These are phyloP conservation scores for Blastobotrys peoriensis DNA, from an alignment of 805 yeast species.

Conservation along the genomic window DNA sequence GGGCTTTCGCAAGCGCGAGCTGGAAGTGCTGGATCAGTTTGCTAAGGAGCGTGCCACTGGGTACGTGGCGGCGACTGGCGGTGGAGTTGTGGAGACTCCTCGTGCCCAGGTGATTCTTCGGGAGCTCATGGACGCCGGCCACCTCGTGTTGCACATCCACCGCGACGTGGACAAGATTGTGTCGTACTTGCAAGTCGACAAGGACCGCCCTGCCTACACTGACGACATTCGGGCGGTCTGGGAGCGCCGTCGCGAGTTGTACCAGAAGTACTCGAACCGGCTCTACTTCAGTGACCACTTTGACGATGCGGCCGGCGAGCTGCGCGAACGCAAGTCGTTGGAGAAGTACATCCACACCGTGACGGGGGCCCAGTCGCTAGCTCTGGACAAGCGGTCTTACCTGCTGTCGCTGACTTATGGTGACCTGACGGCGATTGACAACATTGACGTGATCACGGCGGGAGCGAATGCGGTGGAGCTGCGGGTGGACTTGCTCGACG, in stretches of 20 bases:
- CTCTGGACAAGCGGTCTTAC: constrained; percentile 44
- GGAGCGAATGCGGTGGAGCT: constrained; percentile 83
- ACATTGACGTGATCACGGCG: constrained; percentile 47
- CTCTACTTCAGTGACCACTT: constrained; percentile 75
- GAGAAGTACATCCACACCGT: constrained; percentile 51
- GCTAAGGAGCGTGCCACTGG: constrained; percentile 41
- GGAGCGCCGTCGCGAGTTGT: constrained; percentile 73
- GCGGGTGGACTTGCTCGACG: constrained; percentile 64
- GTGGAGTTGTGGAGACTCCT: constrained; percentile 82
- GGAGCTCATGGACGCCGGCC: constrained; percentile 49
- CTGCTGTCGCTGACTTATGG: constrained; percentile 69
- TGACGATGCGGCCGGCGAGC: constrained; percentile 46
- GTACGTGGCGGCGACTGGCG: constrained; percentile 86
- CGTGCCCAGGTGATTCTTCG: constrained; percentile 61
- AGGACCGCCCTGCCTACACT: constrained; percentile 79
- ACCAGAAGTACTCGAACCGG: constrained; percentile 71
- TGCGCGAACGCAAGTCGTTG: constrained; percentile 53
- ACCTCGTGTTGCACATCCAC: constrained; percentile 85
- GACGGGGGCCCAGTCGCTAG: constrained; percentile 44
- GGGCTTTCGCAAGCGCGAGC: constrained; percentile 68
- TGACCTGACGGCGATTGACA: constrained; percentile 45
- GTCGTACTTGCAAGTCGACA: constrained; percentile 65
- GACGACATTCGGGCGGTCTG: constrained; percentile 81
- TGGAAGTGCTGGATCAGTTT: constrained; percentile 46
- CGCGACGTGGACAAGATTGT: constrained; percentile 80